Percentiles rank a stretch among this genome's conserved stretches.
Conservation (phyloP, 1,284 basidiomycete species). For the Moniliophthora roreri region DNA sequence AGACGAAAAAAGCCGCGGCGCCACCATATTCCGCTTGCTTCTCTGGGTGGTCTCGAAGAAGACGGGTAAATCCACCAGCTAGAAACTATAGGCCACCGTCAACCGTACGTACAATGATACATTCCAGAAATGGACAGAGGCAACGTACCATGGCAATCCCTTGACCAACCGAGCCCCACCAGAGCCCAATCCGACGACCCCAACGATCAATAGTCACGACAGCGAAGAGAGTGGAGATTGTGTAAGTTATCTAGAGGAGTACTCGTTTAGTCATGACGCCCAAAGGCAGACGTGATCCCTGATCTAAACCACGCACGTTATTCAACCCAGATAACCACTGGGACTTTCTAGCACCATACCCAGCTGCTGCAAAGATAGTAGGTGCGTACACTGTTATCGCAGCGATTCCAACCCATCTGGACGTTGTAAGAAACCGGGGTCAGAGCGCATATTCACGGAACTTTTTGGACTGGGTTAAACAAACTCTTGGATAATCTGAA, state of each 20-base stretch:
- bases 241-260: slow-evolving; percentile 40
- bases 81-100: slow-evolving; percentile 33
- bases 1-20: slow-evolving; percentile 48
- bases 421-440: too few relatives aligned
- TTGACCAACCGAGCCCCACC: slow-evolving; percentile 37
- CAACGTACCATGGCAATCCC: slow-evolving; percentile 25
- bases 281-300: background rate
- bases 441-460: too few relatives aligned
- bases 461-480: slow-evolving; percentile 14
- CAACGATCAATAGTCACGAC: slow-evolving; percentile 48
- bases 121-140: background rate
- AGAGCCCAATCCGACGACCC: slow-evolving; percentile 46
- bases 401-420: slow-evolving; percentile 49
- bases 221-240: slow-evolving; percentile 43
- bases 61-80: slow-evolving; percentile 43
- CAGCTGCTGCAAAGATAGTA: slow-evolving; percentile 47
- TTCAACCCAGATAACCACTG: slow-evolving; percentile 50
- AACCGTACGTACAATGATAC: slow-evolving; percentile 23
- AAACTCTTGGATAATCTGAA: slow-evolving; percentile 51
- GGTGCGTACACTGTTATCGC: slow-evolving; percentile 52
- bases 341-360: slow-evolving; percentile 42
- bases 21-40: slow-evolving; percentile 43
- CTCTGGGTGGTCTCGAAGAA: slow-evolving; percentile 43
- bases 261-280: background rate
- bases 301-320: slow-evolving; percentile 31